Percentiles rank a stretch among this genome's conserved stretches.
Conservation (phyloP, 1,139 yeast species). For the Lodderomyces metapsilosis region DNA sequence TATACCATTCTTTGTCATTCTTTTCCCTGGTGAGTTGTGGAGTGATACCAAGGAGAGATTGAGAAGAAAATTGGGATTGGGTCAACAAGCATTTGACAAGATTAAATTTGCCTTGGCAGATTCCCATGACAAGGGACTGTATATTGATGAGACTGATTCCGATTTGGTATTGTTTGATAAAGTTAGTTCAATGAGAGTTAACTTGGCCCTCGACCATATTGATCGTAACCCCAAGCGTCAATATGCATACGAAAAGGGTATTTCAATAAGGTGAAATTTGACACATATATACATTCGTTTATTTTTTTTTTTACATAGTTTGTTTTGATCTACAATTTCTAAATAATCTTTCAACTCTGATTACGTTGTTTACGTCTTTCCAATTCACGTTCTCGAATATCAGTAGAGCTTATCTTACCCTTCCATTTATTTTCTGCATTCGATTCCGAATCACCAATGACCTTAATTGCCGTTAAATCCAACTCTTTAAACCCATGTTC, state of each 20-base stretch:
- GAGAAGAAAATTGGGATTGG: slow-evolving; percentile 67
- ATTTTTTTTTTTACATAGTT: slow-evolving; percentile 1
- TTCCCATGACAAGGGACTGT: slow-evolving; percentile 38
- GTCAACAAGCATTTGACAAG: slow-evolving; percentile 75
- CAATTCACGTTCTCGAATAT: slow-evolving; percentile 29
- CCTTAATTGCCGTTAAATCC: slow-evolving; percentile 60
- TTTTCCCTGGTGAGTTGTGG: slow-evolving; percentile 64
- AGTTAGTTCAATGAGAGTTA: slow-evolving; percentile 46
- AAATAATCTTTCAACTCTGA: neutral
- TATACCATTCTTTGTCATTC: slow-evolving; percentile 77
- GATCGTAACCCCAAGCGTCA: slow-evolving; percentile 60
- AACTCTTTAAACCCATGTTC: slow-evolving; percentile 56
- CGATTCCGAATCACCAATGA: slow-evolving; percentile 60
- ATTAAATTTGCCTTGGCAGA: slow-evolving; percentile 63
- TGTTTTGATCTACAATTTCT: too few relatives aligned
- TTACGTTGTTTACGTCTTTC: slow-evolving; percentile 3
- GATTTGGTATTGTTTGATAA: slow-evolving; percentile 55
- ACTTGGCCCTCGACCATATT: slow-evolving; percentile 81
- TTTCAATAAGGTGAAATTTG: slow-evolving; percentile 40
- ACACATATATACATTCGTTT: neutral
- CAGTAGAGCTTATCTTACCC: slow-evolving; percentile 85
- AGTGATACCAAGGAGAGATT: slow-evolving; percentile 66
- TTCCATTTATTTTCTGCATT: slow-evolving; percentile 49
- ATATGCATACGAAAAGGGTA: slow-evolving; percentile 56
- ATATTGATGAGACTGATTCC: slow-evolving; percentile 57